Conservation (phyloP, 495 filamentous ascomycete genomes). For the Aspergillus hancockii region DNA sequence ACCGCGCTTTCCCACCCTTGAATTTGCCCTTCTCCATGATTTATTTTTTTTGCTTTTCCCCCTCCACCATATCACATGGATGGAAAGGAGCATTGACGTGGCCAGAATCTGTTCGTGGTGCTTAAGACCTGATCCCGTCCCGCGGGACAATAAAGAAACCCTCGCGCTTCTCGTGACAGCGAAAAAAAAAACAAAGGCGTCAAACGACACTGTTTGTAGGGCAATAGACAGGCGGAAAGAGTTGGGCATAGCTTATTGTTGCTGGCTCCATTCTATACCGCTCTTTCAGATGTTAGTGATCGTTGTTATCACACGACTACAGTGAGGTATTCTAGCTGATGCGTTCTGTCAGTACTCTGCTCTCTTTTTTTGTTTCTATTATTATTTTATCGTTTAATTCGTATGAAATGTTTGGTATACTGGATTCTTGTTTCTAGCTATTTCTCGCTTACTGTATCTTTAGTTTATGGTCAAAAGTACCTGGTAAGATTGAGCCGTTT, state of each 20-base stretch:
- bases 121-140: conserved; percentile 16
- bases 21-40: neutral
- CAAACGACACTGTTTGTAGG: conserved; percentile 3
- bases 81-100: conserved; percentile 22
- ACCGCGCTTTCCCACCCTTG: neutral
- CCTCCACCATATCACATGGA: conserved; percentile 21
- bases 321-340: conserved; percentile 8
- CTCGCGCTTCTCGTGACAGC: conserved; percentile 22
- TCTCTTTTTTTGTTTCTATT: neutral
- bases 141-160: conserved; percentile 15
- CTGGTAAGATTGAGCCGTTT: neutral
- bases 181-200: conserved; percentile 1
- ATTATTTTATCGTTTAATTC: neutral
- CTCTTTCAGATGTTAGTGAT: conserved; percentile 7
- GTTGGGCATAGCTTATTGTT: conserved; percentile 11
- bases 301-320: conserved; percentile 16
- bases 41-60: conserved; percentile 5
- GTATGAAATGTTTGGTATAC: neutral
- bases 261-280: conserved; percentile 13
- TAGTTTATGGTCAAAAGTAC: neutral
- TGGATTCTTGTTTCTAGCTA: neutral
- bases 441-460: neutral
- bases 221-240: neutral
- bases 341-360: neutral
- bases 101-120: conserved; percentile 26